These are phyloP conservation scores for Pichia sp. DNA, from an alignment of 1,139 yeast genomes.

Conservation along the genomic window DNA sequence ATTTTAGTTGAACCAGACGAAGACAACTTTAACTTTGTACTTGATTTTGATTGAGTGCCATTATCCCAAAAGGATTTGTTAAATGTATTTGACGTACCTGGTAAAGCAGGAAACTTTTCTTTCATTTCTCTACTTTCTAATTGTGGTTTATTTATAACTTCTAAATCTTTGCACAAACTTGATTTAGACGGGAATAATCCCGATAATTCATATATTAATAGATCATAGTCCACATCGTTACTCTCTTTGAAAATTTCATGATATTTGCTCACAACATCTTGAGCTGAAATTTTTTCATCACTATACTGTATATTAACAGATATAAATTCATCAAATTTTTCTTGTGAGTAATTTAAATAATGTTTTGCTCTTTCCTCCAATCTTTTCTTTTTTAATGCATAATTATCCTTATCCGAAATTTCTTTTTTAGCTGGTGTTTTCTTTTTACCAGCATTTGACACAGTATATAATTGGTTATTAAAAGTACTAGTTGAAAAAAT, in stretches of 20 bases:
- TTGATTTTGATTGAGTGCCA: conserved; percentile 1
- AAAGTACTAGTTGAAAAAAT: conserved; percentile 37
- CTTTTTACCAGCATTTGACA: conserved; percentile 8
- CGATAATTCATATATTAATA: conserved; percentile 51
- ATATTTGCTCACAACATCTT: conserved; percentile 46
- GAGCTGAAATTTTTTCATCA: conserved; percentile 42
- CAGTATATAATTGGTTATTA: conserved; percentile 65
- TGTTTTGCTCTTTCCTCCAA: conserved; percentile 83
- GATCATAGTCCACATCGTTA: conserved; percentile 41
- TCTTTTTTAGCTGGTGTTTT: conserved; percentile 2
- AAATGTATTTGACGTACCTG: conserved; percentile 25
- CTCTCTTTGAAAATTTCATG: conserved; percentile 43
- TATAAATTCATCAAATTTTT: conserved; percentile 43
- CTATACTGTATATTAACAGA: conserved; percentile 42
- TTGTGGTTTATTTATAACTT: conserved; percentile 18
- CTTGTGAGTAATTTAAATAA: conserved; percentile 52
- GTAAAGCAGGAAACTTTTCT: conserved; percentile 54
- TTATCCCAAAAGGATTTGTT: conserved; percentile 24
- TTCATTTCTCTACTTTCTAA: conserved; percentile 18
- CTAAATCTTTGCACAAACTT: conserved; percentile 30
- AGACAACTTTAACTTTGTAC: conserved; percentile 2
- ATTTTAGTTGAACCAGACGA: background rate
- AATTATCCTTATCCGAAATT: background rate
- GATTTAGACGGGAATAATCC: conserved; percentile 44
- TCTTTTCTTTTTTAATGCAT: conserved; percentile 44